Evolutionary conservation across 306 rosid genomes (phyloP).

Genomic region (Urtica urens): DNA sequence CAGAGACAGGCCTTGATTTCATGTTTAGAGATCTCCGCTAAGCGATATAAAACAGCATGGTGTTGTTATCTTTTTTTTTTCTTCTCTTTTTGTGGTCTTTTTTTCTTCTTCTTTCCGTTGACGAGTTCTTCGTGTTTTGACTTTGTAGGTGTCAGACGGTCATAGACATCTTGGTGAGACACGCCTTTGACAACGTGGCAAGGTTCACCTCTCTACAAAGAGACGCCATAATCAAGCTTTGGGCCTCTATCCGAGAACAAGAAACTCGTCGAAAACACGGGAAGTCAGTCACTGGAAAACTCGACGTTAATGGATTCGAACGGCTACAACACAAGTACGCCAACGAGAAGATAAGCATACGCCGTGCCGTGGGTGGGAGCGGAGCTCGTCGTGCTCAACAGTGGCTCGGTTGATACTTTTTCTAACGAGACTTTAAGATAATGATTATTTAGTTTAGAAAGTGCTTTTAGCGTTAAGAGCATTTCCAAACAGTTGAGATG

Average conservation of each 20-base stretch:
- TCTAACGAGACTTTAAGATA: neutral
- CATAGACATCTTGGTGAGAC: slow-evolving; percentile 83
- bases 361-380: slow-evolving; percentile 74
- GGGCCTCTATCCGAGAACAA: slow-evolving; percentile 87
- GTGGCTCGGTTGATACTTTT: slow-evolving; percentile 99
- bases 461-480: no score
- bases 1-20: slow-evolving; percentile 67
- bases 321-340: slow-evolving; percentile 84
- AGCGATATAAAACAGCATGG: slow-evolving; percentile 75
- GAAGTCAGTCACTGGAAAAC: slow-evolving; percentile 77
- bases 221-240: slow-evolving; percentile 62
- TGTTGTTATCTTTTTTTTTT: slow-evolving; percentile 4
- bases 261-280: slow-evolving; percentile 71
- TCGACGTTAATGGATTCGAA: slow-evolving; percentile 80
- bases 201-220: slow-evolving; percentile 77
- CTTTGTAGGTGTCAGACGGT: slow-evolving; percentile 85
- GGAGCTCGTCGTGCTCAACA: slow-evolving; percentile 78
- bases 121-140: neutral
- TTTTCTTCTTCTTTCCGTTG: neutral
- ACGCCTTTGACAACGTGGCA: slow-evolving; percentile 59
- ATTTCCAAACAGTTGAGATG: no score
- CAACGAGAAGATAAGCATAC: slow-evolving; percentile 78
- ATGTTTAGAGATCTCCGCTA: slow-evolving; percentile 86
- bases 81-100: slow-evolving; percentile 36
- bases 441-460: neutral